Base-by-base conservation (phyloP, 768 basidiomycete genomes). In the Clitopilus hobsonii region DNA sequence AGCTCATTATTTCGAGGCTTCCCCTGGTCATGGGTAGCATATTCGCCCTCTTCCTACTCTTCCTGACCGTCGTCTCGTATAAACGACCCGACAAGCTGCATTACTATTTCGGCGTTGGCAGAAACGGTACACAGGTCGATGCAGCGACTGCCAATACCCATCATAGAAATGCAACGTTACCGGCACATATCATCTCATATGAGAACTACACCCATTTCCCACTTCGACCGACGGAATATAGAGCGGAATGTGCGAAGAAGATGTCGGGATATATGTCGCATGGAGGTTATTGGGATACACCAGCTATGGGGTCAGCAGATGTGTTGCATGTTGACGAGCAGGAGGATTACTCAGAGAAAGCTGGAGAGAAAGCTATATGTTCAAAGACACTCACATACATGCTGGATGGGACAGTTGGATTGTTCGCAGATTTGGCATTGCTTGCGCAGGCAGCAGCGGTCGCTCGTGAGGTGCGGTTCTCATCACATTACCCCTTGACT, bases 381-480 rank as follows among this genome's bases (percentile, higher is more conserved):
- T 69, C 65, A n/a, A 83, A 77, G 56, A 85, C 84, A 0, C 80
- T 89, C 59, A 89, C 86, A 2, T 89, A 89, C 61, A 77, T 86
- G 79, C 68, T 89, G 49, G 84, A 85, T 61, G 86, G 86, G 2
- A 69, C 76, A 50, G 82, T 84, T 11, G 88, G 86, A 26, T 69
- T 89, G n/a, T 64, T 79, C 20, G 81, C 81, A 32, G 87, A 89
- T 60, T 65, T 89, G 60, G 85, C 83, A 1, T 63, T 87, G 38
- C 76, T 88, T 70, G 83, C 86, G 4, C 86, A 88, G 67, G 77
- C 76, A 38, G 86, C 87, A 5, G 83, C 77, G 2, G 67, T 88
- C 48, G 86, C 88, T 49, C 75, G 81, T 56, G 83, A 87, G 74
- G 87, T 87, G 5, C 41, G 8, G 22, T 11, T 10, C 16, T 60